phyloP scores from a whole-genome alignment of 1,284 basidiomycete genomes.

The Irpex sp. region DNA sequence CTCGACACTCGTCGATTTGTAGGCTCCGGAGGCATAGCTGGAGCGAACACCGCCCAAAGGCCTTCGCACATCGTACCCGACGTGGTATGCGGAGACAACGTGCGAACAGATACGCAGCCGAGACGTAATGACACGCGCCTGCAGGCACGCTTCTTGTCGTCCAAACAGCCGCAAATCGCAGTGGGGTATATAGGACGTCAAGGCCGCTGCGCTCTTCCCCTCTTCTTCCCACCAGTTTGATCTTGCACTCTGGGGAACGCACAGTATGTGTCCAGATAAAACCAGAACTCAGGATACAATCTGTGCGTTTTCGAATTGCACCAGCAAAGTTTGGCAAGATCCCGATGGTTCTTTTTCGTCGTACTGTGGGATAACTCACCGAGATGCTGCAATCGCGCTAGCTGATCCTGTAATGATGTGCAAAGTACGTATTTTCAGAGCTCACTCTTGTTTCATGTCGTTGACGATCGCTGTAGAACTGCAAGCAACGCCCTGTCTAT shows the following conservation, averaged over 20 bases:
- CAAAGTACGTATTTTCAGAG: constrained; percentile 14
- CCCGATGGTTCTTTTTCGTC: constrained; percentile 22
- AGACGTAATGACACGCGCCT: neutral
- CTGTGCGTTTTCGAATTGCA: constrained; percentile 17
- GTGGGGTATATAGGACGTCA: neutral
- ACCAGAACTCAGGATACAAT: constrained; percentile 9
- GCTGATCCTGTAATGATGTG: constrained; percentile 7
- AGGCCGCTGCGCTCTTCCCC: neutral
- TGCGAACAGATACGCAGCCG: neutral
- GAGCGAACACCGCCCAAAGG: neutral
- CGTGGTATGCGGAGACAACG: neutral
- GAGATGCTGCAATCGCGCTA: constrained; percentile 10
- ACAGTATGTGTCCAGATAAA: constrained; percentile 4
- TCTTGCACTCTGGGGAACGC: neutral
- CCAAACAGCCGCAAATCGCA: neutral
- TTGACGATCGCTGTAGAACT: constrained; percentile 14
- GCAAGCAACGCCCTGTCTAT: constrained; percentile 18
- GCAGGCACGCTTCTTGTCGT: neutral
- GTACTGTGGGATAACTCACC: constrained; percentile 20
- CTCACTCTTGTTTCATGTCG: neutral
- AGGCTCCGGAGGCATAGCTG: neutral
- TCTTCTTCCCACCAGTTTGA: too few species aligned
- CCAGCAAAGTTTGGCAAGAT: constrained; percentile 17
- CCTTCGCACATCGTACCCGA: neutral
- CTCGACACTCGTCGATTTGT: neutral